phyloP scores from a whole-genome alignment of 306 rosid genomes.

The Datisca glomerata region DNA sequence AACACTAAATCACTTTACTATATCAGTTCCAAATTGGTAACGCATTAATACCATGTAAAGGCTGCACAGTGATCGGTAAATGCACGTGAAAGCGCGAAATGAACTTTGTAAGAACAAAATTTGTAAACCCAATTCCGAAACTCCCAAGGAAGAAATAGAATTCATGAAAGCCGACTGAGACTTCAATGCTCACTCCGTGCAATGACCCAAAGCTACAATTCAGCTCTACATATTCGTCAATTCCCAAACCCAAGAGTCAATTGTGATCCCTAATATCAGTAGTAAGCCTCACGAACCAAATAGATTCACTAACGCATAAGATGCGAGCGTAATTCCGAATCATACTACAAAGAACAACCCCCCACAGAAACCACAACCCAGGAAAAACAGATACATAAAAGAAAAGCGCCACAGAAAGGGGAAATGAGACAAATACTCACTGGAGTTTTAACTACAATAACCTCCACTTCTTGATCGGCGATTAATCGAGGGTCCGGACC shows the following conservation, averaged over 20 bases:
- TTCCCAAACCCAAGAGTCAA: no score
- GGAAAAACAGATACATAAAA: neutral
- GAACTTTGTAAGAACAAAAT: neutral
- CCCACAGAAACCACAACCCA: neutral
- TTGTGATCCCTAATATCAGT: no score
- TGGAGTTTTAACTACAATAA: slow-evolving; percentile 47
- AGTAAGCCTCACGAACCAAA: no score
- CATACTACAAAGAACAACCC: neutral
- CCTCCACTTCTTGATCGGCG: slow-evolving; percentile 41
- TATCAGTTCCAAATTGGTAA: no score
- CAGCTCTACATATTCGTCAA: no score
- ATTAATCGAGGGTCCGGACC: slow-evolving; percentile 37
- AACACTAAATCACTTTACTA: no score
- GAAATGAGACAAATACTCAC: slow-evolving; percentile 24
- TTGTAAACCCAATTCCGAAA: neutral
- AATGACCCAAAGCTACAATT: neutral
- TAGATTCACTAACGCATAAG: no score
- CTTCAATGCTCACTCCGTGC: neutral
- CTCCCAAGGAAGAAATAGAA: neutral
- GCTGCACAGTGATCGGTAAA: no score
- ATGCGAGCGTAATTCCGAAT: neutral
- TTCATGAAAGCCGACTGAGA: neutral
- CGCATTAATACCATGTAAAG: no score
- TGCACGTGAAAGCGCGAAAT: no score
- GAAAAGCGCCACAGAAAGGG: slow-evolving; percentile 3